Evolutionary conservation across 495 filamentous ascomycete species (phyloP), one percentile per base, ranked within the genome.

Genomic region (Penicillium nucicola): DNA sequence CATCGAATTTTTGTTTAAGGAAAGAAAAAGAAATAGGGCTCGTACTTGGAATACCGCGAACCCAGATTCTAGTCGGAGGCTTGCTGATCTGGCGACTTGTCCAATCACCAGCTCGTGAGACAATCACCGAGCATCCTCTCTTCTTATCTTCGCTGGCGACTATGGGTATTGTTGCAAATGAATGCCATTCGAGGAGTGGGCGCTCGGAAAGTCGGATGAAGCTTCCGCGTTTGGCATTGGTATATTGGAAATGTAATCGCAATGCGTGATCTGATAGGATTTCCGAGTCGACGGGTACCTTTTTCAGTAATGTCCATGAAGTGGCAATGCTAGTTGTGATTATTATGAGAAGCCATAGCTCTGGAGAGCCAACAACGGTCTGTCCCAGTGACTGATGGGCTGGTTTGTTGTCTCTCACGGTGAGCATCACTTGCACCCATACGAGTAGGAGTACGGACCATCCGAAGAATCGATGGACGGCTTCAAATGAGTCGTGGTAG

Each of bases 71-170:
- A 28, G 53, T 67, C 34, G 76, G 71, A 2, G 84, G 82, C 52
- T 77, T 68, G 52, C 61, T 60, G 64, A 88, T 86, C 35, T 79
- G 71, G 28, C 75, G 65, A 38, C 65, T 68, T 19, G 84, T 88
- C 81, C 83, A 88, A 70, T 87, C 84, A 18, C 84, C 84, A 0
- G 84, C 84, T 60, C 82, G 77, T 33, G 79, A 83, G 44, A 87
- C 67, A 44, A 87, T 65, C 47, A 85, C 63, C 22, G 75, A 81
- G 56, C 79, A 84, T 14, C 82, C 84, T 18, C 20, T 38, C 39
- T 46, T 8, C 33, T 47, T 12, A n/a, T 68, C 66, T 17, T 42
- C 41, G 12, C 58, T 50, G n/a, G 65, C 63, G 48, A 73, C 63
- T 5, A 18, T 17, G 13, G 83, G 77, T 42, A 87, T 81, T 19